phyloP scores from a whole-genome alignment of 176 grass and related monocot genomes.

The Saccharum officinarum region DNA sequence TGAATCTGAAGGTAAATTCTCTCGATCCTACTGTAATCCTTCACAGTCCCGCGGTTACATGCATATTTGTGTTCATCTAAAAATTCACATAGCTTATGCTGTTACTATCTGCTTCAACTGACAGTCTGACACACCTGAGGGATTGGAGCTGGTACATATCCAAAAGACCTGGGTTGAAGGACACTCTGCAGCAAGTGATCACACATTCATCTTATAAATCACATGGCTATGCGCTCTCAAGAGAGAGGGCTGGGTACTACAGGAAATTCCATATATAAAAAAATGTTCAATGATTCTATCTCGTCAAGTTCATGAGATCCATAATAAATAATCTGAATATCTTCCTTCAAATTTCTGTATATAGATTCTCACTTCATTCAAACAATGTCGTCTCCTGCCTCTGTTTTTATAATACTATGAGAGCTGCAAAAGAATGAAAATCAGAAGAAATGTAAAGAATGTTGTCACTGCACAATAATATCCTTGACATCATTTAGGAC shows the following conservation, averaged over 20 bases:
- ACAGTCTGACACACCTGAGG: slow-evolving; percentile 49
- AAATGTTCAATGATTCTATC: not conserved
- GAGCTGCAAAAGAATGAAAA: not conserved
- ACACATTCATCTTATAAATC: slow-evolving; percentile 30
- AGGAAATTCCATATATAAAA: not conserved
- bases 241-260: not conserved
- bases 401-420: not conserved
- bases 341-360: not conserved
- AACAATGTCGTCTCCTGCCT: not conserved
- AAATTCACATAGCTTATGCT: not conserved
- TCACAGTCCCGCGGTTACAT: not conserved
- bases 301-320: not conserved
- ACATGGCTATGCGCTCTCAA: not conserved
- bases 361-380: not conserved
- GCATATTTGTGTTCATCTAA: not conserved
- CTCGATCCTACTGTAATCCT: not conserved
- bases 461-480: too few species aligned
- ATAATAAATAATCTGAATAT: not conserved
- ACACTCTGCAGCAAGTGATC: slow-evolving; percentile 36
- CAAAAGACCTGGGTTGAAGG: slow-evolving; percentile 81
- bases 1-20: slow-evolving; percentile 67
- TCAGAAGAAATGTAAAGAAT: not conserved
- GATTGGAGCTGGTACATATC: slow-evolving; percentile 50
- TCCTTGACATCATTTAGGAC: too few species aligned
- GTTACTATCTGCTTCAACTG: slow-evolving; percentile 11